Conservation (phyloP, 257 asterid species). For the Solanum phureja region DNA sequence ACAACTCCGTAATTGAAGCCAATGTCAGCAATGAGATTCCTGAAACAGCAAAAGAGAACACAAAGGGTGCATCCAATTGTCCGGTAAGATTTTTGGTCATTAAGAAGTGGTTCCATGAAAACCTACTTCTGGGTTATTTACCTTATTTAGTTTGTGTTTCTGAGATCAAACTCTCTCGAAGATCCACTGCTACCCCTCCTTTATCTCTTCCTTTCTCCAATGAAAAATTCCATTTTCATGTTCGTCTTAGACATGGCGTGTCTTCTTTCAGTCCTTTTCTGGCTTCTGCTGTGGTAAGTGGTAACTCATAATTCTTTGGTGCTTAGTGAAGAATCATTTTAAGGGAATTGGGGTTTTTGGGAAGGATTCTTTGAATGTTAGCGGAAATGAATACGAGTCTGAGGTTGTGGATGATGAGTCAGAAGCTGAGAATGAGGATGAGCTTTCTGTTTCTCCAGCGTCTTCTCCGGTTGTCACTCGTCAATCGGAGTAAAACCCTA, state of each 20-base stretch:
- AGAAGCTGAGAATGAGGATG: background rate
- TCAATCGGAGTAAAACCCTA: background rate
- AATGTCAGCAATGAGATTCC: conserved; percentile 1
- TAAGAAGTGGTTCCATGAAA: background rate
- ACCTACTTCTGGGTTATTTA: background rate
- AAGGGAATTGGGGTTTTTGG: too few relatives aligned
- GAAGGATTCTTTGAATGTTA: too few relatives aligned
- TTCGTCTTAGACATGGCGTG: too few relatives aligned
- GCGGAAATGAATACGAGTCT: too few relatives aligned
- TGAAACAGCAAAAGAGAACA: conserved; percentile 1
- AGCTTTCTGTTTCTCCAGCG: background rate
- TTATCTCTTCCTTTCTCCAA: too few relatives aligned
- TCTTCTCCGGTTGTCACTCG: background rate
- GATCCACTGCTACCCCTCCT: too few relatives aligned
- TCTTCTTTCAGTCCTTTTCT: too few relatives aligned
- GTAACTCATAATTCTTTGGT: too few relatives aligned
- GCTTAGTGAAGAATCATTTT: too few relatives aligned
- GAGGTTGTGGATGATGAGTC: too few relatives aligned
- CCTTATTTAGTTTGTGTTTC: background rate
- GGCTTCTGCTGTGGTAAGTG: too few relatives aligned
- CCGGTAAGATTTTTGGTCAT: background rate
- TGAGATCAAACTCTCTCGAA: background rate
- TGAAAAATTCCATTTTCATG: too few relatives aligned
- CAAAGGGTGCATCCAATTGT: conserved; percentile 3
- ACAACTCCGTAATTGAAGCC: conserved; percentile 6